Conservation (phyloP, 78 protist species). For the Cavenderia fasciculata region DNA sequence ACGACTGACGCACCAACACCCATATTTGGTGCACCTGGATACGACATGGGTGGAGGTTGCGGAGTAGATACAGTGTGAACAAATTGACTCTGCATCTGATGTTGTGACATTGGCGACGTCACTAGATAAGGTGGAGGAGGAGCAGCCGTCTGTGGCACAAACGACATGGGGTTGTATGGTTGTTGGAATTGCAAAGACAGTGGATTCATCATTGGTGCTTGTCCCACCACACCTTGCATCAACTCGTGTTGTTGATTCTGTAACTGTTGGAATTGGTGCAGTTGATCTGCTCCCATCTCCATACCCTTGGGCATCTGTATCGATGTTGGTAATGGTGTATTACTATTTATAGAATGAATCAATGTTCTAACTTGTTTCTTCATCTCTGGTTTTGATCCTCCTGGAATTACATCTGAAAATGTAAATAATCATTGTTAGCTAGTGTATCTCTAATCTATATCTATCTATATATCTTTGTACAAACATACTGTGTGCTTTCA, state of each 20-base stretch:
- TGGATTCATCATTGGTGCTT: too few relatives aligned
- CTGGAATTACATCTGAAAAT: constrained; percentile 31
- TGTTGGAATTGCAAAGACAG: not conserved
- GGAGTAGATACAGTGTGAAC: too few relatives aligned
- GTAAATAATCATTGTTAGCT: not conserved
- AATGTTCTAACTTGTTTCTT: constrained; percentile 64
- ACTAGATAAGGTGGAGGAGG: not conserved
- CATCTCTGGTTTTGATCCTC: constrained; percentile 68
- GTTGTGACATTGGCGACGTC: too few relatives aligned
- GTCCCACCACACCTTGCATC: too few relatives aligned
- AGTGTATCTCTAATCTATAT: not conserved
- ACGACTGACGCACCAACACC: not conserved
- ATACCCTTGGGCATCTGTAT: not conserved
- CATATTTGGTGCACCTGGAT: not conserved
- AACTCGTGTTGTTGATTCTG: too few relatives aligned
- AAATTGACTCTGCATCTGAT: too few relatives aligned
- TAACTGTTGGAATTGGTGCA: too few relatives aligned
- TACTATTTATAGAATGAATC: constrained; percentile 44
- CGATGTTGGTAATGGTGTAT: not conserved
- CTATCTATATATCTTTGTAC: not conserved
- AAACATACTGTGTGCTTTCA: constrained; percentile 37
- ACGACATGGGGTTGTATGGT: not conserved
- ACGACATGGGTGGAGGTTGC: not conserved
- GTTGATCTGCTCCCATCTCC: too few relatives aligned
- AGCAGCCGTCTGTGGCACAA: not conserved